phyloP scores from a whole-genome alignment of 257 asterid species.

The Fraxinus americana region DNA sequence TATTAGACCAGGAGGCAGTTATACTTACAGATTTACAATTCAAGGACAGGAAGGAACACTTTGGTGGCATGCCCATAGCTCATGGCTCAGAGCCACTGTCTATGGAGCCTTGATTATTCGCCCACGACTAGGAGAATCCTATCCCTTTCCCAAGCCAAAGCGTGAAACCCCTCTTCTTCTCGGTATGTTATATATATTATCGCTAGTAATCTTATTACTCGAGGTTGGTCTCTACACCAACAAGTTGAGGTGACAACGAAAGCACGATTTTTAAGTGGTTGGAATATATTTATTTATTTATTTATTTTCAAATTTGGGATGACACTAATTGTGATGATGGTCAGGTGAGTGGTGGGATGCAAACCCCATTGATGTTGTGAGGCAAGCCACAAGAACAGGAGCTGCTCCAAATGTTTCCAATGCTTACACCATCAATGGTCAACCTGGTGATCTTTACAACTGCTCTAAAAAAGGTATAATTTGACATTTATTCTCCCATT shows the following conservation, averaged over 20 bases:
- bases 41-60: conserved; percentile 93
- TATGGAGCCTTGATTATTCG: conserved; percentile 77
- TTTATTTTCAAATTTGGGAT: not conserved
- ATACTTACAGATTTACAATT: conserved; percentile 73
- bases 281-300: not conserved
- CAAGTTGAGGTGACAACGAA: too few relatives aligned
- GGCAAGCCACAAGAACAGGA: conserved; percentile 77
- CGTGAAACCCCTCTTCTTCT: conserved; percentile 74
- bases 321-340: conserved; percentile 21
- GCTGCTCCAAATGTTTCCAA: conserved; percentile 76
- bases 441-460: conserved; percentile 89
- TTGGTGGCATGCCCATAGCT: conserved; percentile 99
- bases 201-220: not conserved
- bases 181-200: conserved; percentile 38
- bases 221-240: not conserved
- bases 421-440: conserved; percentile 91
- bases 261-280: not conserved
- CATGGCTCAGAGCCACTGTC: conserved; percentile 94
- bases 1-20: conserved; percentile 73
- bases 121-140: conserved; percentile 65
- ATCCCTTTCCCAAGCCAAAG: conserved; percentile 78
- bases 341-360: conserved; percentile 98
- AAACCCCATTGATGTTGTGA: conserved; percentile 79
- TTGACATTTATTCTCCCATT: not conserved
- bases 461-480: conserved; percentile 70